Conservation (phyloP, 2,329 filamentous ascomycete genomes). For the Arachnopeziza araneosa region DNA sequence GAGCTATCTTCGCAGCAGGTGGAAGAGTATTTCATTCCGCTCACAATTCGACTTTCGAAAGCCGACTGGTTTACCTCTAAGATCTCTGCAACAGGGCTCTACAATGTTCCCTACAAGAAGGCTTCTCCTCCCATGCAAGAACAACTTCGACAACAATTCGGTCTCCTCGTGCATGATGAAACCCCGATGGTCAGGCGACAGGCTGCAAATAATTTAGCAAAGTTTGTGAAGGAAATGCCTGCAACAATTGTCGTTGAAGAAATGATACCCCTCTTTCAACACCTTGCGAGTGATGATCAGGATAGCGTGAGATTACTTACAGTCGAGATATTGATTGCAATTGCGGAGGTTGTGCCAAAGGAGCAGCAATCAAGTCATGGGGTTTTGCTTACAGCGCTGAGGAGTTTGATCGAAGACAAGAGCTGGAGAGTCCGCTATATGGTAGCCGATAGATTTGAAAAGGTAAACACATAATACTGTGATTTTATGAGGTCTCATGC, state of each 20-base stretch:
- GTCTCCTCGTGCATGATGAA: slow-evolving; percentile 91
- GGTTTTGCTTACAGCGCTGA: slow-evolving; percentile 81
- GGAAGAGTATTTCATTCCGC: slow-evolving; percentile 94
- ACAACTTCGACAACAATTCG: slow-evolving; percentile 85
- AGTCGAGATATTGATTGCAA: slow-evolving; percentile 91
- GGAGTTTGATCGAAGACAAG: slow-evolving; percentile 96
- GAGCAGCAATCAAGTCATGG: slow-evolving; percentile 97
- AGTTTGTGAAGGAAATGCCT: slow-evolving; percentile 97
- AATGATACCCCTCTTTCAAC: slow-evolving; percentile 98
- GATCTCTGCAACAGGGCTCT: slow-evolving; percentile 94
- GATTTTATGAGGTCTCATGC: slow-evolving; percentile 1
- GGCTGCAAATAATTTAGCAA: slow-evolving; percentile 91
- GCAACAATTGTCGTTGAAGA: slow-evolving; percentile 89
- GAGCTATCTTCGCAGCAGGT: slow-evolving; percentile 87
- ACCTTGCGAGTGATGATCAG: slow-evolving; percentile 92
- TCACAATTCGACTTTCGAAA: slow-evolving; percentile 93
- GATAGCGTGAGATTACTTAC: slow-evolving; percentile 95
- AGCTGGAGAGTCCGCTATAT: slow-evolving; percentile 99
- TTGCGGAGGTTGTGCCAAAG: slow-evolving; percentile 95
- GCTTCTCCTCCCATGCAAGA: slow-evolving; percentile 84
- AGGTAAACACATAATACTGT: slow-evolving; percentile 51
- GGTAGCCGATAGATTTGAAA: slow-evolving; percentile 97
- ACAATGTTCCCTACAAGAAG: slow-evolving; percentile 88
- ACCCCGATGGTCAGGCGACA: slow-evolving; percentile 98
- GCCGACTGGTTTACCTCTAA: slow-evolving; percentile 99